Percentiles rank a stretch among this genome's conserved stretches.
phyloP scores from a whole-genome alignment of 768 basidiomycete genomes.

The Agaricus subrufescens region DNA sequence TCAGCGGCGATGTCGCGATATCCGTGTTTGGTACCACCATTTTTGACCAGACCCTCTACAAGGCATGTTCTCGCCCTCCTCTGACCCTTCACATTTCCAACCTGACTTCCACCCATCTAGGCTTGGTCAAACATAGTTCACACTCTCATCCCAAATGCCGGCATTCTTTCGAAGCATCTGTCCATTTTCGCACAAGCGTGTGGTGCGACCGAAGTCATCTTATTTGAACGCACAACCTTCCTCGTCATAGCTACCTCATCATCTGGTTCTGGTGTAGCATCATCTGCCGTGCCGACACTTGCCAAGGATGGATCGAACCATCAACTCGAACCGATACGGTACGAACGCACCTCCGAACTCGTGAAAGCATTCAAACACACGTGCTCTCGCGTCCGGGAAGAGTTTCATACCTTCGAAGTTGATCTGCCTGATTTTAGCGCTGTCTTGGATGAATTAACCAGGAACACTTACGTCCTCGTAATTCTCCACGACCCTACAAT shows the following conservation, averaged over 20 bases:
- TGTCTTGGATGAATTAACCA: slow-evolving; percentile 87
- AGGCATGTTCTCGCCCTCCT: slow-evolving; percentile 39
- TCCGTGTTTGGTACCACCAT: slow-evolving; percentile 93
- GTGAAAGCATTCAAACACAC: slow-evolving; percentile 95
- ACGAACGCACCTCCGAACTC: slow-evolving; percentile 86
- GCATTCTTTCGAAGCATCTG: slow-evolving; percentile 84
- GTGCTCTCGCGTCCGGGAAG: slow-evolving; percentile 79
- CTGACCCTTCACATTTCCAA: neutral
- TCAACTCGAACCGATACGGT: slow-evolving; percentile 62
- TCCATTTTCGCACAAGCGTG: slow-evolving; percentile 83
- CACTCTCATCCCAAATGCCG: slow-evolving; percentile 91
- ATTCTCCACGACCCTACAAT: slow-evolving; percentile 87
- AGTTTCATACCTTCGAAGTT: slow-evolving; percentile 85
- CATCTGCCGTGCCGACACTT: slow-evolving; percentile 20
- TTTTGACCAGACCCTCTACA: slow-evolving; percentile 96
- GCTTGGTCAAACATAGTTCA: slow-evolving; percentile 99
- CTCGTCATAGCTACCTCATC: slow-evolving; percentile 90
- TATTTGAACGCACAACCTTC: slow-evolving; percentile 97
- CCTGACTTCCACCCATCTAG: slow-evolving; percentile 33
- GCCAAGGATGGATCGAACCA: slow-evolving; percentile 27
- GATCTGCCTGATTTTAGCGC: slow-evolving; percentile 83
- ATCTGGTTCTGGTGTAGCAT: slow-evolving; percentile 32
- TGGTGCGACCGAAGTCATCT: slow-evolving; percentile 87
- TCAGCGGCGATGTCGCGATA: slow-evolving; percentile 54
- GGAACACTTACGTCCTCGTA: slow-evolving; percentile 89